These are phyloP conservation scores for Nakaseomyces delphensis DNA, from an alignment of 1,139 yeast genomes.

Conservation along the genomic window DNA sequence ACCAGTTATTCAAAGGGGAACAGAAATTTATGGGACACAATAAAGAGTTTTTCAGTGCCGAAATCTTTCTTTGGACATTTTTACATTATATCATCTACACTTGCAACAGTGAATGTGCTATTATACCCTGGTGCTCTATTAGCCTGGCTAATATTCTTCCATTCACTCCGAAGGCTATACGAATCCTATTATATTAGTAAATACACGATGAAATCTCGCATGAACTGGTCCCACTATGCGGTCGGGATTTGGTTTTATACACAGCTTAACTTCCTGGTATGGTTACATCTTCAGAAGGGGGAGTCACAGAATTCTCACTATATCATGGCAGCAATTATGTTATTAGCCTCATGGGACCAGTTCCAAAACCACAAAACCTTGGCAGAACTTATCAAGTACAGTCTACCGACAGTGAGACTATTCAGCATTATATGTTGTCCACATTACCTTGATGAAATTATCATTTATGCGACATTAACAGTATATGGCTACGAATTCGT, in stretches of 20 bases:
- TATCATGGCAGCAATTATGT: slow-evolving; percentile 31
- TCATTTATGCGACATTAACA: slow-evolving; percentile 45
- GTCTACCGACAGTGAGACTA: slow-evolving; percentile 47
- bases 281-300: slow-evolving; percentile 17
- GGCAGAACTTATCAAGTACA: slow-evolving; percentile 55
- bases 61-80: slow-evolving; percentile 37
- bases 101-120: slow-evolving; percentile 14
- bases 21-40: slow-evolving; percentile 11
- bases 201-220: slow-evolving; percentile 43
- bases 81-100: slow-evolving; percentile 19
- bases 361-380: slow-evolving; percentile 50
- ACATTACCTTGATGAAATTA: slow-evolving; percentile 71
- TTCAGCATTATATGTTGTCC: slow-evolving; percentile 57
- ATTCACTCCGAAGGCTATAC: slow-evolving; percentile 51
- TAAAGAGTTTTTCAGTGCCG: slow-evolving; percentile 36
- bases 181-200: slow-evolving; percentile 52
- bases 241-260: slow-evolving; percentile 66
- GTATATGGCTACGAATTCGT: slow-evolving; percentile 20
- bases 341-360: slow-evolving; percentile 48
- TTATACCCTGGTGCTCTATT: slow-evolving; percentile 20
- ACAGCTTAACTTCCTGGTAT: slow-evolving; percentile 33
- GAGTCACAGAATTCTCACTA: slow-evolving; percentile 17
- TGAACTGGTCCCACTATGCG: slow-evolving; percentile 68
- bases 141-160: slow-evolving; percentile 38
- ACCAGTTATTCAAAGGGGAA: slow-evolving; percentile 13